Conservation (phyloP, 139 green algal species). For the Auxenochlorella pyrenoidosa region DNA sequence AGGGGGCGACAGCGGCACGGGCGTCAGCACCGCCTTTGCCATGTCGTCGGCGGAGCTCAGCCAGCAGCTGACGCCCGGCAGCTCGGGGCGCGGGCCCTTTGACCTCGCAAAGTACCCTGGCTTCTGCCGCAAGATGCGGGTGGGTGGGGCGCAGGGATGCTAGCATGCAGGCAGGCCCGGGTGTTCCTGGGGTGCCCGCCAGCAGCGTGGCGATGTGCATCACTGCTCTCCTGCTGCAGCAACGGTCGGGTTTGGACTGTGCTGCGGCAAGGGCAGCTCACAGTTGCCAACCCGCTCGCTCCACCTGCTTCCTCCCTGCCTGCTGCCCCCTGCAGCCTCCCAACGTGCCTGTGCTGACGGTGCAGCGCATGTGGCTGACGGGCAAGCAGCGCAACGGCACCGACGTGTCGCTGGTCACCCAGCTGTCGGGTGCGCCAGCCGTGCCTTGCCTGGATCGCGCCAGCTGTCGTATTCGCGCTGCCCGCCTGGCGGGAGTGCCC, state of each 20-base stretch:
- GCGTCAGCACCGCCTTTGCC: background rate
- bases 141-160: background rate
- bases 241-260: too few relatives aligned
- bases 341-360: constrained; percentile 33
- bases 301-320: background rate
- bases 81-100: constrained; percentile 14
- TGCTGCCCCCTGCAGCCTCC: constrained; percentile 11
- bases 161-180: background rate
- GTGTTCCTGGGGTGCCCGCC: too few relatives aligned
- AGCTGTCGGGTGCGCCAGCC: constrained; percentile 34
- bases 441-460: background rate
- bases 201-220: background rate
- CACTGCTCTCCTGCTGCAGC: background rate
- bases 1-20: background rate
- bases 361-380: constrained; percentile 40
- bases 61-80: constrained; percentile 21
- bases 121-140: constrained; percentile 40
- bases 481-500: background rate
- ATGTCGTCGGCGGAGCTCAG: background rate
- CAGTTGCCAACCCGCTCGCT: background rate
- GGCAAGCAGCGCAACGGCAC: constrained; percentile 31
- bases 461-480: background rate
- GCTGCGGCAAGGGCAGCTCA: too few relatives aligned
- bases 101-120: constrained; percentile 15
- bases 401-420: constrained; percentile 49